phyloP scores from a whole-genome alignment of 768 basidiomycete genomes.

The Leccinum subtestaceum region DNA sequence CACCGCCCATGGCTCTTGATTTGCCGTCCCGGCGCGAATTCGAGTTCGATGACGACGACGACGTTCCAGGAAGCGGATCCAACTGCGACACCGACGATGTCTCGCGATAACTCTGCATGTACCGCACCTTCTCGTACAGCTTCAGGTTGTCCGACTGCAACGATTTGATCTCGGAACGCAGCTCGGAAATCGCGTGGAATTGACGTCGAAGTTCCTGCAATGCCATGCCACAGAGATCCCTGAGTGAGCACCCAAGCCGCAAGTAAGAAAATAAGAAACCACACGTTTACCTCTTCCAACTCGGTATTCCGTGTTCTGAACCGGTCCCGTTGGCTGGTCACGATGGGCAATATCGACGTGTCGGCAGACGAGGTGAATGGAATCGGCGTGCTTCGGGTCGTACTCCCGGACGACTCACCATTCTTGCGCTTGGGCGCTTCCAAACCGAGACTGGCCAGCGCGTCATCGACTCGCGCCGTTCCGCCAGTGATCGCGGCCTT shows the following conservation, averaged over 20 bases:
- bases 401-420: conserved; percentile 18
- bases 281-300: conserved; percentile 77
- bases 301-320: conserved; percentile 97
- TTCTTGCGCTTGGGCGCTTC: conserved; percentile 16
- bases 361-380: conserved; percentile 76
- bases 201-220: conserved; percentile 89
- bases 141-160: conserved; percentile 96
- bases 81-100: conserved; percentile 64
- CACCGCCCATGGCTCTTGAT: conserved; percentile 1
- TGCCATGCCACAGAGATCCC: neutral
- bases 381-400: conserved; percentile 57
- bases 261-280: neutral
- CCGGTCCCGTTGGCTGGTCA: conserved; percentile 95
- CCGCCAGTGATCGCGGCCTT: conserved; percentile 21
- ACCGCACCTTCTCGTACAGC: conserved; percentile 97
- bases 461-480: conserved; percentile 42
- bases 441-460: conserved; percentile 56
- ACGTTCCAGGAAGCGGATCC: conserved; percentile 56
- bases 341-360: conserved; percentile 95
- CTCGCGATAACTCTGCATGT: conserved; percentile 95
- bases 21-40: conserved; percentile 4
- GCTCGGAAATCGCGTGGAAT: conserved; percentile 89
- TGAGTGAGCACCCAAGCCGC: neutral
- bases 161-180: conserved; percentile 88
- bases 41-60: conserved; percentile 12